Evolutionary conservation across 495 filamentous ascomycete species (phyloP), one percentile per base, ranked within the genome.

Genomic region (Friedmanniomyces simplex): DNA sequence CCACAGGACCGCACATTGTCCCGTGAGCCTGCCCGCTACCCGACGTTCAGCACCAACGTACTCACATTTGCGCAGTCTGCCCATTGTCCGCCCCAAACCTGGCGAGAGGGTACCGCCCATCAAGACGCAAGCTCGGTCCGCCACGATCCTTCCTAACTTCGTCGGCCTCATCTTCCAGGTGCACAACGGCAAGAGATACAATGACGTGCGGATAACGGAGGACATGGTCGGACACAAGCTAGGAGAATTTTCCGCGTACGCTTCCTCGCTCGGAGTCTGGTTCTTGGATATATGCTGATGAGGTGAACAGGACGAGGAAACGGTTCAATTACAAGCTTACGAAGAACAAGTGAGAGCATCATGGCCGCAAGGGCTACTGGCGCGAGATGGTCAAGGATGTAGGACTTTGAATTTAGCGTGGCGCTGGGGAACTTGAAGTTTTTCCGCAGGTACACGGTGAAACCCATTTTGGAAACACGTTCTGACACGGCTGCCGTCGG

Each of bases 171-270:
- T 82, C 66, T 98, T 97, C 72, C 86, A 91, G 66, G 81, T 98
- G 21, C 86, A 98, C 68, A 97, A 96, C 70, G 93, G 93, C 62
- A 97, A 96, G 79, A 81, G 78, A 1, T 98, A 98, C 68, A 70
- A 87, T 59, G 94, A 97, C 69, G 76, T 97, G 30, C 76, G 77
- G 47, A 85, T 98, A 58, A 95, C 90, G 41, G 91, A 96, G 72
- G 89, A 97, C 68, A 97, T 98, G 94, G 94, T 98, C 16, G 93
- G 94, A 42, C 85, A 94, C 70, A 98, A 97, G 73, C 76, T 98
- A 66, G 93, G 93, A 59, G 94, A 97, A 75, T 98, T 96, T 72
- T 82, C 90, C 60, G 66, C 80, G 90, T 96, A 82, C 71, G 91
- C n/a, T n/a, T 84, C 7, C 43, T 52, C 25, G 45, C 11, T 51